phyloP scores from a whole-genome alignment of 2,329 filamentous ascomycete genomes.

The Alternaria sp. region DNA sequence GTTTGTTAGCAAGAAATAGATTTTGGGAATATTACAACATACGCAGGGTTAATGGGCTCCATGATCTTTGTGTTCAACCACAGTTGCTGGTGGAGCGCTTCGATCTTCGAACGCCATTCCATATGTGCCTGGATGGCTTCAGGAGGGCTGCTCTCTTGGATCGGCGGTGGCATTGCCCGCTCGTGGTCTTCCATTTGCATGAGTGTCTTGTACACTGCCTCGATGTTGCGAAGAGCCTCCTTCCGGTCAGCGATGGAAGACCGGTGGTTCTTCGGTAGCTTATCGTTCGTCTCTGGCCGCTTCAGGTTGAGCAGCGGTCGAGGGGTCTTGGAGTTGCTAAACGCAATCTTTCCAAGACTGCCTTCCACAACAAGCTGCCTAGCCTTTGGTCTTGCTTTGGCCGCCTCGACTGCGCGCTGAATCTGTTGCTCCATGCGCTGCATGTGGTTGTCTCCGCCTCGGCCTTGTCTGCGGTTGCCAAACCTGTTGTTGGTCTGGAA shows the following conservation, averaged over 20 bases:
- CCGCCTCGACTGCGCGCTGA: conserved; percentile 93
- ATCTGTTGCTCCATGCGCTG: conserved; percentile 99
- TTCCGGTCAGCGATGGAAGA: conserved; percentile 75
- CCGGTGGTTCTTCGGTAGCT: conserved; percentile 50
- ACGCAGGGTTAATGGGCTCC: conserved; percentile 75
- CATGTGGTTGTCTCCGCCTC: conserved; percentile 93
- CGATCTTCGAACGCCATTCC: conserved; percentile 77
- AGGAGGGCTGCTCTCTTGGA: conserved; percentile 68
- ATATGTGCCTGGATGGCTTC: conserved; percentile 75
- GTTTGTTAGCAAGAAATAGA: conserved; percentile 20
- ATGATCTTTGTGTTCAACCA: conserved; percentile 92
- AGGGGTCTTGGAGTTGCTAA: conserved; percentile 97
- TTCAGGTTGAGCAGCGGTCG: conserved; percentile 96
- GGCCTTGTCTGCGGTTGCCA: conserved; percentile 75
- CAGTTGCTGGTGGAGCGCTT: conserved; percentile 76
- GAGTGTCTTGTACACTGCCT: conserved; percentile 83
- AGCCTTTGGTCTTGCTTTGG: conserved; percentile 97
- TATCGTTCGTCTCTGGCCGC: conserved; percentile 72
- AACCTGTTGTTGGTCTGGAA: conserved; percentile 91
- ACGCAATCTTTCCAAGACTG: conserved; percentile 95
- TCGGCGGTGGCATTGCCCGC: conserved; percentile 74
- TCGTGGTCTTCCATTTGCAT: conserved; percentile 97
- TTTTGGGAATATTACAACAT: conserved; percentile 26
- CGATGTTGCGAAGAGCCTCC: conserved; percentile 82
- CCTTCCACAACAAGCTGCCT: conserved; percentile 96